A percentile compares a stretch with the other conserved stretches of the same genome.
Evolutionary conservation across 192 early-diverging fungal species (phyloP).

Genomic region (Lobulomyces angularis): DNA sequence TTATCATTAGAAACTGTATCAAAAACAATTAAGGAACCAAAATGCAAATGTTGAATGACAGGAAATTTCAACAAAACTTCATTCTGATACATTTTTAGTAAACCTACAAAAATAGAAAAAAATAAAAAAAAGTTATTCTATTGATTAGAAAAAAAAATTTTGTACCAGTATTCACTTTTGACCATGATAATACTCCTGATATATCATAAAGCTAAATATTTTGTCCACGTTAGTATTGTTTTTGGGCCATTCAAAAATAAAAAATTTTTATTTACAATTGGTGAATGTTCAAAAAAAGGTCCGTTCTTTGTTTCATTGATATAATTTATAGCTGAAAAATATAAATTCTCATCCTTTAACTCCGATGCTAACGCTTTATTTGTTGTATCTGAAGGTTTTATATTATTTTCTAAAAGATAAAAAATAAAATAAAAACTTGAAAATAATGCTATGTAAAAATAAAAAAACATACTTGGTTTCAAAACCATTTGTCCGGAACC

Average conservation of each 20-base stretch:
- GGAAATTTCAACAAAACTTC: constrained; percentile 65
- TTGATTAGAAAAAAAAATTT: too few species aligned
- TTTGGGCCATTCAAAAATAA: too few species aligned
- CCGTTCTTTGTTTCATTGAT: not conserved
- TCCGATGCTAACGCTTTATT: too few species aligned
- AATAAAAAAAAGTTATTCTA: too few species aligned
- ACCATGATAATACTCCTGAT: constrained; percentile 55
- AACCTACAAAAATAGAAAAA: constrained; percentile 17
- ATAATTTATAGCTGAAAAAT: not conserved
- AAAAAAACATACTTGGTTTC: constrained; percentile 9
- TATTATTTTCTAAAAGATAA: too few species aligned
- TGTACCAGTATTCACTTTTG: constrained; percentile 61
- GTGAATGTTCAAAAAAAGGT: not conserved
- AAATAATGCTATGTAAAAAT: not conserved
- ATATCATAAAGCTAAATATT: constrained; percentile 57
- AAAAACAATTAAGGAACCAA: constrained; percentile 54
- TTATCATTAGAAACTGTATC: too few species aligned
- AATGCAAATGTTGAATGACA: constrained; percentile 67
- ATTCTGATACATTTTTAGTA: constrained; percentile 64
- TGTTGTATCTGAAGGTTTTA: too few species aligned
- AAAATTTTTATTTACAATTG: not conserved
- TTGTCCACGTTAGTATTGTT: too few species aligned
- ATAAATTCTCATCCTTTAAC: too few species aligned
- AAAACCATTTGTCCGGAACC: constrained; percentile 80
- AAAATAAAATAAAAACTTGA: not conserved